Evolutionary conservation across 352 stramenopile genomes (phyloP), one percentile per base, ranked within the genome.

Genomic region (Globisporangium cystogenes): DNA sequence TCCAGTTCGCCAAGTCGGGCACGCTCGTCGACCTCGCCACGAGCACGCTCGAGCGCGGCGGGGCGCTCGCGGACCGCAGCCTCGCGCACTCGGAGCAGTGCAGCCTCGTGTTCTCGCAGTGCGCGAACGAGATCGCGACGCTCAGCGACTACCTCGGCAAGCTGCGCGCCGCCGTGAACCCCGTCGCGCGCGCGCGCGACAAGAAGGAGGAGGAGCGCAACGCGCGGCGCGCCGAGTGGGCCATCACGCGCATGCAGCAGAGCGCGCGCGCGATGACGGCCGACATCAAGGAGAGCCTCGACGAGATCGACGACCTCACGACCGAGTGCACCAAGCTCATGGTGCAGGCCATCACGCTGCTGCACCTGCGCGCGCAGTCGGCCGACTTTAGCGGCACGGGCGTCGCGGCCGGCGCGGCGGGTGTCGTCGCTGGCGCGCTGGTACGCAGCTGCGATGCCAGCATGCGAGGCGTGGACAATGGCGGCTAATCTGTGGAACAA

Each of bases 311-410:
- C 61, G 75, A 93, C 48, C 65, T 95, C 4, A 86, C 78, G 23
- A 78, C 72, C 0, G 80, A 93, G 60, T 88, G 82, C 57, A 92
- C 75, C 14, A 86, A 90, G 67, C 69, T 95, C 12, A 90, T 95
- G 74, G 82, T 93, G 24, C 76, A 93, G 58, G 72, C 78, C n/a
- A 87, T 95, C 45, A 95, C 84, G 47, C 53, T 95, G 58, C 60
- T 95, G 52, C 84, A 95, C 57, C 74, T 92, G 67, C 80, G 82
- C 54, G 76, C 70, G 21, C 66, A 76, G 8, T 93, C 84, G 7
- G 77, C 78, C 5, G 84, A 95, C 51, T 95, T 95, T 52, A 95
- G 84, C 40, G 84, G 84, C 49, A 93, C 84, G 11, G 84, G 84
- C 14, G 82, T 95, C 23, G 84, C 84, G 7, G 84, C 81, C 7